These are phyloP conservation scores for Nemania sp. DNA, from an alignment of 2,329 filamentous ascomycete species.

Conservation along the genomic window DNA sequence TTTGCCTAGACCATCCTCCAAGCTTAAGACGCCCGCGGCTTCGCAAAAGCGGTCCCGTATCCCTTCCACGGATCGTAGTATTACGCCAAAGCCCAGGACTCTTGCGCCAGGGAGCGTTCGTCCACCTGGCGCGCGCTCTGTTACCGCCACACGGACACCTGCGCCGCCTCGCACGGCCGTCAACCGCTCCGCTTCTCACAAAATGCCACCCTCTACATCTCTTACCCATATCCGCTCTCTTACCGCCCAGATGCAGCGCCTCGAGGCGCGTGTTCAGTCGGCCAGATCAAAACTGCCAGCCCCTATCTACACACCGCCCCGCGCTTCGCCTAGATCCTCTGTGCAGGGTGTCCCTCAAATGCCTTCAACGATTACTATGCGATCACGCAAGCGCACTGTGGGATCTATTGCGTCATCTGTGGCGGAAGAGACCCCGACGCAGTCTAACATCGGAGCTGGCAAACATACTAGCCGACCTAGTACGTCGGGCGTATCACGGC, in stretches of 20 bases:
- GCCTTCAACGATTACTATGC: slow-evolving; percentile 71
- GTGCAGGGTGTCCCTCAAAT: slow-evolving; percentile 56
- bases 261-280: slow-evolving; percentile 92
- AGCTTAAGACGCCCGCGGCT: slow-evolving; percentile 53
- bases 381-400: slow-evolving; percentile 75
- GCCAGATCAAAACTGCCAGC: slow-evolving; percentile 92
- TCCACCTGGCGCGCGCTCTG: slow-evolving; percentile 57
- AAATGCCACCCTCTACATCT: slow-evolving; percentile 72
- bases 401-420: slow-evolving; percentile 66
- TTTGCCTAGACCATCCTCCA: slow-evolving; percentile 64
- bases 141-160: slow-evolving; percentile 62
- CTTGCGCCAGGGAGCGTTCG: slow-evolving; percentile 54
- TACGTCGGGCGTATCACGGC: slow-evolving; percentile 70
- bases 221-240: slow-evolving; percentile 93
- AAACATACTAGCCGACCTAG: slow-evolving; percentile 71
- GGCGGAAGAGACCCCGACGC: slow-evolving; percentile 64
- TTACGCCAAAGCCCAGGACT: slow-evolving; percentile 65
- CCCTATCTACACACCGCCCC: slow-evolving; percentile 80
- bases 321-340: slow-evolving; percentile 76
- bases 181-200: slow-evolving; percentile 60
- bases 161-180: slow-evolving; percentile 62
- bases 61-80: slow-evolving; percentile 65
- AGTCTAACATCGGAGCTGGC: slow-evolving; percentile 55
- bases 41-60: slow-evolving; percentile 63
- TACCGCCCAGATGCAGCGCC: slow-evolving; percentile 95